phyloP scores from a whole-genome alignment of 768 basidiomycete species.

The Naganishia vishniacii region DNA sequence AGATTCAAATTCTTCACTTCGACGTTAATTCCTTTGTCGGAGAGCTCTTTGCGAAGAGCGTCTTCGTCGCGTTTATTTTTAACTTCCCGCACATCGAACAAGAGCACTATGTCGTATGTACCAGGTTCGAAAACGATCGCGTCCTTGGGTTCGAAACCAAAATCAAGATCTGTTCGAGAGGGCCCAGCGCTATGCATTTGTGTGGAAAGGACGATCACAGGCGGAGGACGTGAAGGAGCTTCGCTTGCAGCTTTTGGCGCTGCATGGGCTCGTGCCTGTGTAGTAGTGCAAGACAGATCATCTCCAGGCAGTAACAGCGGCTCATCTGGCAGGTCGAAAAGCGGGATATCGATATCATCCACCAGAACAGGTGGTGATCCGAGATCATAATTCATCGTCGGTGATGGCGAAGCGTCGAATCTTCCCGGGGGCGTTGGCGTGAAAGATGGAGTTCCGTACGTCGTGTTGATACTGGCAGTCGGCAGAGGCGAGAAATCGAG shows the following conservation, averaged over 20 bases:
- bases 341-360: slow-evolving; percentile 2
- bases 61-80: slow-evolving; percentile 40
- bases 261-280: neutral
- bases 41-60: slow-evolving; percentile 40
- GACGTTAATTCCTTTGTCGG: slow-evolving; percentile 42
- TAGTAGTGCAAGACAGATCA: neutral
- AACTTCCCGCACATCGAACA: slow-evolving; percentile 51
- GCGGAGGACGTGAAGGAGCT: neutral
- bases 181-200: neutral
- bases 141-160: neutral
- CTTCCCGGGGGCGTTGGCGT: neutral
- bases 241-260: neutral
- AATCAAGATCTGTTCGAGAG: neutral
- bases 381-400: neutral
- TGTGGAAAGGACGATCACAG: neutral
- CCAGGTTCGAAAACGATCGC: slow-evolving; percentile 41
- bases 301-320: slow-evolving; percentile 11
- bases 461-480: neutral
- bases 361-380: slow-evolving; percentile 8
- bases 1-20: slow-evolving; percentile 48
- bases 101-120: slow-evolving; percentile 49
- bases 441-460: neutral
- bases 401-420: neutral
- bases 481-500: slow-evolving; percentile 8
- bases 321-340: neutral